Evolutionary conservation across 345 rosid species (phyloP).

Genomic region (Rhizophora mangle): DNA sequence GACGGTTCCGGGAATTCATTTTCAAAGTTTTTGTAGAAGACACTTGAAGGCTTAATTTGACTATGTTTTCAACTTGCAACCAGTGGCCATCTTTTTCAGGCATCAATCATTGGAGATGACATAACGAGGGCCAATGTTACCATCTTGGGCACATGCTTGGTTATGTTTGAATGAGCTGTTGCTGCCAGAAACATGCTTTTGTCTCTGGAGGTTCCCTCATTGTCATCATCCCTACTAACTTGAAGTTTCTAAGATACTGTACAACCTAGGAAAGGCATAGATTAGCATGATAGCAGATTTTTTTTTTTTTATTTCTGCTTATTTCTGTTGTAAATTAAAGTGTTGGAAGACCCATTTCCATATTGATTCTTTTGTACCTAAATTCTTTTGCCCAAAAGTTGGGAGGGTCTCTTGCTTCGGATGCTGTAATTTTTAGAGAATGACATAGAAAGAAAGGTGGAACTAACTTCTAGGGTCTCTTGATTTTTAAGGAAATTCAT

Average conservation of each 20-base stretch:
- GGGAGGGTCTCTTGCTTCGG: neutral
- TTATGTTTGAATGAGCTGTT: slow-evolving; percentile 1
- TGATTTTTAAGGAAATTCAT: neutral
- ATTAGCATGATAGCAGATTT: slow-evolving; percentile 18
- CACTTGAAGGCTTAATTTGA: slow-evolving; percentile 21
- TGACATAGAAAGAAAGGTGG: slow-evolving; percentile 4
- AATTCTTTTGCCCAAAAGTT: slow-evolving; percentile 2
- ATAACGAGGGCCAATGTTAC: neutral
- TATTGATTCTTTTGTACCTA: slow-evolving; percentile 28
- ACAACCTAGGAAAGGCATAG: slow-evolving; percentile 20
- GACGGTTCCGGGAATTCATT: slow-evolving; percentile 87
- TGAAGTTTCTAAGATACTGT: slow-evolving; percentile 11
- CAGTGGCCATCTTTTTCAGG: slow-evolving; percentile 24
- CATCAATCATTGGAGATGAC: slow-evolving; percentile 15
- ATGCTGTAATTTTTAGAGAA: slow-evolving; percentile 13
- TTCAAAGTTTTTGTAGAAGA: slow-evolving; percentile 81
- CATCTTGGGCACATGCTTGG: neutral
- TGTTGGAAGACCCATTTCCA: slow-evolving; percentile 8
- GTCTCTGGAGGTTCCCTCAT: slow-evolving; percentile 1
- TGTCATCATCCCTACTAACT: slow-evolving; percentile 21
- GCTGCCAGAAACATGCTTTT: neutral
- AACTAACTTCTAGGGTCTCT: slow-evolving; percentile 7
- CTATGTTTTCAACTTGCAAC: slow-evolving; percentile 19
- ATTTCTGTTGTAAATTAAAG: slow-evolving; percentile 35
- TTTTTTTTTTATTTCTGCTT: slow-evolving; percentile 9